Evolutionary conservation across 495 filamentous ascomycete genomes (phyloP), one percentile per base, ranked within the genome.

Genomic region (Monascus purpureus): DNA sequence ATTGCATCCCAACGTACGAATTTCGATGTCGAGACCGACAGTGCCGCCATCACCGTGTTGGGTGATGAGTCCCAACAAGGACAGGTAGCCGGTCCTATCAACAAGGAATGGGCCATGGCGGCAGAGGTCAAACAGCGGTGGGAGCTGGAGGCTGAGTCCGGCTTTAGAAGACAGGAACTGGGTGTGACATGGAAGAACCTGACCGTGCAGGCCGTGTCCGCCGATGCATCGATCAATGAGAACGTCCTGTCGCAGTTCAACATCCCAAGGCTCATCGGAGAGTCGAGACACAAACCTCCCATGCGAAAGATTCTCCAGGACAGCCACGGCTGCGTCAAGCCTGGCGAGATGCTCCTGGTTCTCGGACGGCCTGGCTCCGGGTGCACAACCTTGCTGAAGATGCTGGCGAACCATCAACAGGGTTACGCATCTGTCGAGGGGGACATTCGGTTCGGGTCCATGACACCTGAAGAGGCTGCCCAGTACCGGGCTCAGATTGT

Each of bases 401-500:
- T 75, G 26, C 63, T 85, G 3, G 56, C 73, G 11, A 80, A 78
- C 37, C 68, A 68, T 31, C 59, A 74, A 33, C 63, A 52, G 3
- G 77, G 73, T n/a, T 83, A 71, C 45, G 32, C 50, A n/a, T 31
- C n/a, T 6, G 19, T 23, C 11, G 36, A 43, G 9, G 75, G 75
- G 2, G 65, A 74, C 15, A 68, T 80, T 5, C 55, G 58, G 2
- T 80, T 75, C 40, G 76, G 74, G 7, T 67, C 66, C 3, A 65
- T 68, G 9, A 58, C 62, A 35, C 51, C 66, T 2, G 43, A 68
- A 5, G 70, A 77, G 43, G 68, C 63, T 15, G 59, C 66, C 29
- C 51, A 61, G 12, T 82, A 79, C 45, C 66, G 74, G 3, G 76
- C 77, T 23, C 77, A 88, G 45, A 77, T 83, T 28, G 75, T 77